Base-by-base conservation (phyloP, 2,329 filamentous ascomycete genomes). In the Colletotrichum higginsianum region DNA sequence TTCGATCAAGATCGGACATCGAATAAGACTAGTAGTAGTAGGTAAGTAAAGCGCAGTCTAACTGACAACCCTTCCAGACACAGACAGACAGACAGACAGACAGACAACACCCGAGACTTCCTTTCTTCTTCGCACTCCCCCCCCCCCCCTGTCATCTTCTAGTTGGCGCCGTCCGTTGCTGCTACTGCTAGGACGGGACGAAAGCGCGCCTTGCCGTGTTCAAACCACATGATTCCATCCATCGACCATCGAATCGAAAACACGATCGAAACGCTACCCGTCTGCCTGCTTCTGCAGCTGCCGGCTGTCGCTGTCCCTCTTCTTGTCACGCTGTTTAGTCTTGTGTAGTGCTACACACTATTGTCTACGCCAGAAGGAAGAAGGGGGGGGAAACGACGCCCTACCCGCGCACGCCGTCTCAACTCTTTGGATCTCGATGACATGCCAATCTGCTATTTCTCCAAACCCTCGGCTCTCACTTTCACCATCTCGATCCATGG, bases 351-450 rank as follows among this genome's bases (percentile, higher is more conserved):
- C 30, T 8, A 8, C 30, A 30, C 7, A 30, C 40, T 44, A 35
- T 3, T 21, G 44, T 23, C 44, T 16, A 23, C 49, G 21, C 35
- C 16, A 53, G 15, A n/a, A n/a, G 26, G 26, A 26, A 26, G 26
- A 26, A 3, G 23, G 23, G 23, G 26, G n/a, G 11, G 11, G 21
- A n/a, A n/a, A 16, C 38, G 61, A 8, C 49, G 49, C 38, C 49
- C 9, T 52, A 53, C 49, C 49, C 61, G 49, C 46, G 56, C n/a
- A 30, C 47, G 23, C 40, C 61, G 12, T 49, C 47, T 13, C 40
- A 40, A 57, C 21, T 53, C 16, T 60, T 60, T 35, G n/a, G 65
- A 68, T 71, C 58, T 68, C 68, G 58, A 71, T 68, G 68, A 57
- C 58, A 68, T 55, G 68, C 58, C 58, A 64, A 63, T 47, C 38